Evolutionary conservation across 129 eudicot genomes (phyloP).

Genomic region (Kitagawia praeruptora): DNA sequence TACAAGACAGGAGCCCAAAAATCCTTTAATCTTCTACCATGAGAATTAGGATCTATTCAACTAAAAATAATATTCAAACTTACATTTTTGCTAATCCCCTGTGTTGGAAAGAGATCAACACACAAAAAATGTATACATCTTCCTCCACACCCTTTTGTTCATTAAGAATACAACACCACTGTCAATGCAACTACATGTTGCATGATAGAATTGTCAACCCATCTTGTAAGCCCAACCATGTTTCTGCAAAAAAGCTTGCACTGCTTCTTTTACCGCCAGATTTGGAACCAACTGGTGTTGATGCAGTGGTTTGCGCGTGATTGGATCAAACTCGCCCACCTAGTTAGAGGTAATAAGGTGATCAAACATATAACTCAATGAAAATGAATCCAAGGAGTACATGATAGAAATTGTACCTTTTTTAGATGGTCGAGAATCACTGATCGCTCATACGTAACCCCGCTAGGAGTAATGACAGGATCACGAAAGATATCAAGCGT

Average conservation of each 20-base stretch:
- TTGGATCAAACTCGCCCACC: constrained; percentile 90
- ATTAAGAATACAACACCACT: background rate
- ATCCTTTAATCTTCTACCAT: background rate
- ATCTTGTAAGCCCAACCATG: constrained; percentile 91
- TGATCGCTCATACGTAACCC: constrained; percentile 80
- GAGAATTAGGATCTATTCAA: background rate
- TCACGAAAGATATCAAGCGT: constrained; percentile 93
- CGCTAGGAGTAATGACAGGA: constrained; percentile 93
- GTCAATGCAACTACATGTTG: background rate
- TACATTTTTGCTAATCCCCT: background rate
- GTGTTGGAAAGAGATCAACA: background rate
- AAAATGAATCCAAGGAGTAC: background rate
- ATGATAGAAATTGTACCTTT: constrained; percentile 39
- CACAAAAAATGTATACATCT: background rate
- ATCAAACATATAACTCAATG: background rate
- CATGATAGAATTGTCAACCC: constrained; percentile 22
- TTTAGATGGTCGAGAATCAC: constrained; percentile 70
- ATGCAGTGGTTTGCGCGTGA: constrained; percentile 60
- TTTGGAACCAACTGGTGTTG: constrained; percentile 58
- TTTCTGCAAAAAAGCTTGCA: constrained; percentile 45
- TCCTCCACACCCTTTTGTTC: background rate
- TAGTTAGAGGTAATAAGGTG: constrained; percentile 10
- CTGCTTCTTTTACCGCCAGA: constrained; percentile 88
- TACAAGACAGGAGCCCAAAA: background rate
- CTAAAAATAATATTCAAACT: background rate